phyloP scores from a whole-genome alignment of 345 rosid genomes.

The Noccaea caerulescens region DNA sequence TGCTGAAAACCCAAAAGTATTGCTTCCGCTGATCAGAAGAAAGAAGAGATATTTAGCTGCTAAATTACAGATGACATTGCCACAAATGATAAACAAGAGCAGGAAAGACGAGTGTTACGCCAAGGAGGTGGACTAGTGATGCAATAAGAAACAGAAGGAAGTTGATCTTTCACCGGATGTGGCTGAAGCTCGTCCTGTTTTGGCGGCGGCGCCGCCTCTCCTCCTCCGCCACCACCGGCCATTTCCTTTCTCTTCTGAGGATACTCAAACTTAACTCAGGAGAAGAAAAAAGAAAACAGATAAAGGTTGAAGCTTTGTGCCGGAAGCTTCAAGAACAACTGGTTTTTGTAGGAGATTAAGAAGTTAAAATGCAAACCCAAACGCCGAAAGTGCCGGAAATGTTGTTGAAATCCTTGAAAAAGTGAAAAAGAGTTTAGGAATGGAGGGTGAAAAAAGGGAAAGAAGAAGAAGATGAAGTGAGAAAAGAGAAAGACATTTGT shows the following conservation, averaged over 20 bases:
- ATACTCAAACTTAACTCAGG: constrained; percentile 5
- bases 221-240: constrained; percentile 71
- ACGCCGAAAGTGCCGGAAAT: constrained; percentile 35
- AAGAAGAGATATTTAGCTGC: not conserved
- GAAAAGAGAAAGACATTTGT: constrained; percentile 37
- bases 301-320: not conserved
- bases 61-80: not conserved
- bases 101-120: constrained; percentile 60
- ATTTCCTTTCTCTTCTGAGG: constrained; percentile 30
- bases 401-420: constrained; percentile 7
- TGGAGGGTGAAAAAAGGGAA: constrained; percentile 38
- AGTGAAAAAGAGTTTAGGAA: constrained; percentile 17
- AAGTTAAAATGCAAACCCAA: constrained; percentile 16
- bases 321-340: not conserved
- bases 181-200: constrained; percentile 92
- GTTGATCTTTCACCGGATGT: constrained; percentile 92
- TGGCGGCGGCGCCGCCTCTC: constrained; percentile 61
- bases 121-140: constrained; percentile 98
- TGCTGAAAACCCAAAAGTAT: constrained; percentile 93
- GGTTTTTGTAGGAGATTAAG: not conserved
- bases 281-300: not conserved
- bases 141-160: constrained; percentile 76
- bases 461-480: constrained; percentile 33
- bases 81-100: not conserved
- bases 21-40: constrained; percentile 75